Conservation (phyloP, 2,329 filamentous ascomycete genomes). For the Ascosphaera acerosa region DNA sequence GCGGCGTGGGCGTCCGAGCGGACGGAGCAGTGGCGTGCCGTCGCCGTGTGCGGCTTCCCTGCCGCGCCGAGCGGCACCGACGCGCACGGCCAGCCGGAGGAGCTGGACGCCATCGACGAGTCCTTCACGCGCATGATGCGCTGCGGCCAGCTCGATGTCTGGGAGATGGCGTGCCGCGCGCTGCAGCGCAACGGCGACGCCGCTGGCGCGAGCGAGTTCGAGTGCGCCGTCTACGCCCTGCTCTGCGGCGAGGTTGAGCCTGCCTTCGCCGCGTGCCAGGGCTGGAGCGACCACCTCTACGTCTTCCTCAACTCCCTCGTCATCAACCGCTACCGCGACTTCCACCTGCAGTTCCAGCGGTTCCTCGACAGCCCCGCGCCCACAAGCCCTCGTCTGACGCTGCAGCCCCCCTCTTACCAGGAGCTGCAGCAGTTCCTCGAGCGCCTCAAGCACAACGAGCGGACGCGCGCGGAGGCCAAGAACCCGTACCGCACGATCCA, state of each 20-base stretch:
- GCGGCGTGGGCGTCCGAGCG: slow-evolving; percentile 66
- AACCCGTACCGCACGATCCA: slow-evolving; percentile 22
- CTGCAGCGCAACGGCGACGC: slow-evolving; percentile 36
- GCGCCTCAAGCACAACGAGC: slow-evolving; percentile 13
- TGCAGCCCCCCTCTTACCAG: slow-evolving; percentile 25
- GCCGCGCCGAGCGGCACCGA: slow-evolving; percentile 10
- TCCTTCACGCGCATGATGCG: slow-evolving; percentile 19
- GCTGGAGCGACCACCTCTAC: slow-evolving; percentile 73
- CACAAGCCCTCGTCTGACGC: slow-evolving; percentile 27
- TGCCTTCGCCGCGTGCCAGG: slow-evolving; percentile 48
- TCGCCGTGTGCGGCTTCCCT: slow-evolving; percentile 43
- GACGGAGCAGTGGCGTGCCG: slow-evolving; percentile 70
- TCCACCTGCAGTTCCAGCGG: slow-evolving; percentile 22
- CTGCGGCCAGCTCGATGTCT: slow-evolving; percentile 14
- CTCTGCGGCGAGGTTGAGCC: slow-evolving; percentile 63
- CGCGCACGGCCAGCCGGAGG: too few relatives aligned
- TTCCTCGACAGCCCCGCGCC: slow-evolving; percentile 28
- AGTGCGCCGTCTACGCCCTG: slow-evolving; percentile 72
- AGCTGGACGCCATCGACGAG: slow-evolving; percentile 13
- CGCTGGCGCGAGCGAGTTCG: slow-evolving; percentile 54
- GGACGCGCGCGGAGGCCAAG: slow-evolving; percentile 15
- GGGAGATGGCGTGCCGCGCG: slow-evolving; percentile 16
- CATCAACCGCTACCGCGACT: slow-evolving; percentile 53
- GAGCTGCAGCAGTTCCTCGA: slow-evolving; percentile 16
- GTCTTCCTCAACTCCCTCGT: slow-evolving; percentile 70